These are phyloP conservation scores for Teunomyces pallodes DNA, from an alignment of 805 yeast genomes.

Conservation along the genomic window DNA sequence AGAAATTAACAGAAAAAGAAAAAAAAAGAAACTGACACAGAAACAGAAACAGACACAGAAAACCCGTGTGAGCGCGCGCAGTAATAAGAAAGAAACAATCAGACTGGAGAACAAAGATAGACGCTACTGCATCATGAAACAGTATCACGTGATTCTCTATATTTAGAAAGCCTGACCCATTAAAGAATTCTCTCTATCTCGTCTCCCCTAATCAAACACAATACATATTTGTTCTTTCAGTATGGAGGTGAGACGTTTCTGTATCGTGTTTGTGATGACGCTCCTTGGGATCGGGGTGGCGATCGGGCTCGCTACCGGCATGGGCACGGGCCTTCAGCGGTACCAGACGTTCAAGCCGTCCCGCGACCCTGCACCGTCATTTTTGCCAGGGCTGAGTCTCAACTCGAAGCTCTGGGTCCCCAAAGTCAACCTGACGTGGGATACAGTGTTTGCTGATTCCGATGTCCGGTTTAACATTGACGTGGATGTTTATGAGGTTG, in stretches of 20 bases:
- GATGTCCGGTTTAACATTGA: background rate
- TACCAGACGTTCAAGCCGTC: background rate
- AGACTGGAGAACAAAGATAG: too few relatives aligned
- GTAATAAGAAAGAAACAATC: too few relatives aligned
- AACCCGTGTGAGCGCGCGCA: too few relatives aligned
- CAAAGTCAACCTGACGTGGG: background rate
- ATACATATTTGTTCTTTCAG: too few relatives aligned
- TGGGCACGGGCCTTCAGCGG: background rate
- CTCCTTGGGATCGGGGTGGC: background rate
- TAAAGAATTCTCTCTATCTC: too few relatives aligned
- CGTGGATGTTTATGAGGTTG: conserved; percentile 9
- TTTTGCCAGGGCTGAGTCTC: background rate
- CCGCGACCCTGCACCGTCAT: background rate
- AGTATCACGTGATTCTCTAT: too few relatives aligned
- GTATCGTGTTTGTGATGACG: background rate
- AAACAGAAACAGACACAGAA: too few relatives aligned
- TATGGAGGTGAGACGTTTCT: background rate
- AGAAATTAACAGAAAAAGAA: background rate
- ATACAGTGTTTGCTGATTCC: background rate
- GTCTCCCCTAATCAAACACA: too few relatives aligned
- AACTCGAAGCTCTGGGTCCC: background rate
- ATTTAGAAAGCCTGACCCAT: too few relatives aligned
- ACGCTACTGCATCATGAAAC: too few relatives aligned
- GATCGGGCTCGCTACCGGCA: background rate
- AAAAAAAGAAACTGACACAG: background rate